Evolutionary conservation across 2,329 filamentous ascomycete species (phyloP), one percentile per base, ranked within the genome.

Genomic region (Colletotrichum karsti): DNA sequence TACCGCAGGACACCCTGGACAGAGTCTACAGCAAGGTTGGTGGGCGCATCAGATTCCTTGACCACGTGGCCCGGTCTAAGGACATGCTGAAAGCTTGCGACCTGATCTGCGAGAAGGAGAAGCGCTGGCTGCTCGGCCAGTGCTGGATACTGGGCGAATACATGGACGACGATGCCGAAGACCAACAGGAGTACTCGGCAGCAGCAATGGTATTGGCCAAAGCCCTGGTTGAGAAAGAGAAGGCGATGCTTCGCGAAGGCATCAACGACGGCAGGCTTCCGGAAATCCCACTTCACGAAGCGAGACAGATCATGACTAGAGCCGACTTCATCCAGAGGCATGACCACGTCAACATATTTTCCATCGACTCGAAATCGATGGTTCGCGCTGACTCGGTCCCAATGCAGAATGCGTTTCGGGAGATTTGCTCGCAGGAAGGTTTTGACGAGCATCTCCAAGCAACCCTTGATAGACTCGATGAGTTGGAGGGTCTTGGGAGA

Each of bases 151-250:
- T 93, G 3, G 91, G 91, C 7, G 82, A 81, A 56, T 90, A 91
- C 68, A 92, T 93, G 91, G 96, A 98, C 73, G 96, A 98, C 79
- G 96, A 99, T 77, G 96, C 98, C 72, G 98, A 98, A 91, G 94
- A 98, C 76, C 93, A 98, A 79, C 94, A 98, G 77, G 98, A 98
- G 79, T 98, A 24, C 10, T 68, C 94, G 88, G 93, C 94, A 10
- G 95, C 94, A 10, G 94, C 96, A 39, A 97, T 98, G 92, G 92
- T 97, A 22, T 87, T 99, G 4, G 96, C 95, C n/a, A 92, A 92
- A 73, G 94, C 94, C 2, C 89, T 99, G 6, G 94, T 98, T 15
- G 92, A 97, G 69, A 88, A 89, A 73, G 93, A 95, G 76, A 83
- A 90, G n/a, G 84, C 88, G 4, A 88, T 87, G 69, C 10, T 46